Percentiles rank a stretch among this genome's conserved stretches.
These are phyloP conservation scores for Pontederia paniculata DNA, from an alignment of 176 grass and related monocot species.

Conservation along the genomic window DNA sequence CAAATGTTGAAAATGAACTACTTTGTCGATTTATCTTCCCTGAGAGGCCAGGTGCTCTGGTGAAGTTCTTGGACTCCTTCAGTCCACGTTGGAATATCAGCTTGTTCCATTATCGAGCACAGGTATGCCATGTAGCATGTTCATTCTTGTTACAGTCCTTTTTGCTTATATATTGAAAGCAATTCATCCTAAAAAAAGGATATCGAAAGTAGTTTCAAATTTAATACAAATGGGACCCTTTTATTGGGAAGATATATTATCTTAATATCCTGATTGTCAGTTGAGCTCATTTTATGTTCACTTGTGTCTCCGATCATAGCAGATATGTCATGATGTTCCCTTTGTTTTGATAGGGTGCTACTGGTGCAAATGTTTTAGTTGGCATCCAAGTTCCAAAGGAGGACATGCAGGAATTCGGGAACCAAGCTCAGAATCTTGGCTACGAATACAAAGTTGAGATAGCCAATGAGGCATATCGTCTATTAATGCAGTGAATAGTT, in stretches of 20 bases:
- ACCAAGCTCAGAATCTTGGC: slow-evolving; percentile 40
- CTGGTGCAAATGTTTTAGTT: slow-evolving; percentile 81
- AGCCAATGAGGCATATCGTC: slow-evolving; percentile 62
- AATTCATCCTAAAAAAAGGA: no score
- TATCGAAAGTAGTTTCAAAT: no score
- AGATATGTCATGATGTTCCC: no score
- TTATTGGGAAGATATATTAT: no score
- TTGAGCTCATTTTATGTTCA: no score
- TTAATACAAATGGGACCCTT: no score
- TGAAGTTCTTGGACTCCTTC: slow-evolving; percentile 72
- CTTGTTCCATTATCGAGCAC: slow-evolving; percentile 89
- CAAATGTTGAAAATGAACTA: slow-evolving; percentile 67
- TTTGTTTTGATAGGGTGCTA: slow-evolving; percentile 45
- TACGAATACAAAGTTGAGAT: slow-evolving; percentile 71
- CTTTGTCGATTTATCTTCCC: slow-evolving; percentile 92
- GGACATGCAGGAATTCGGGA: slow-evolving; percentile 55
- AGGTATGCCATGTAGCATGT: slow-evolving; percentile 29
- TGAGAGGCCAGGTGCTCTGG: slow-evolving; percentile 77
- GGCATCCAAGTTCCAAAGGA: slow-evolving; percentile 73
- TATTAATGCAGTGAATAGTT: slow-evolving; percentile 45
- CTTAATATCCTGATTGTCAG: no score
- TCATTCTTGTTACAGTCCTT: not conserved
- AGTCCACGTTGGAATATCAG: slow-evolving; percentile 97
- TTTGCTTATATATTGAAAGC: no score
- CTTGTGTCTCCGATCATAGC: no score